A percentile compares a stretch with the other conserved stretches of the same genome.
Evolutionary conservation across 2,329 filamentous ascomycete species (phyloP).

Genomic region (Pseudogymnoascus sp.): DNA sequence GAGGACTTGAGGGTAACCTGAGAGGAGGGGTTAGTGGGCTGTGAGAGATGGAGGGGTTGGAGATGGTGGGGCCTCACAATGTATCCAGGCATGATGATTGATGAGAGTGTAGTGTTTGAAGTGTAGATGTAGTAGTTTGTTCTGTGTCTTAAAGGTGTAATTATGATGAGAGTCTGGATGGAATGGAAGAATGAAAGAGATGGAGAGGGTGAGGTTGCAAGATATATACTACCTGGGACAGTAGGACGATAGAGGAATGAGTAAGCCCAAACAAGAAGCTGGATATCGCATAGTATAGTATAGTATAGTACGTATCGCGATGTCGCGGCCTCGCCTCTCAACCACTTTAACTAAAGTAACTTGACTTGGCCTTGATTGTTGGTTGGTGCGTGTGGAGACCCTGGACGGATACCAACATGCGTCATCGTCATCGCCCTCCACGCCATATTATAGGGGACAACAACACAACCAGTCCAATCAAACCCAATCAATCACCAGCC

Average conservation of each 20-base stretch:
- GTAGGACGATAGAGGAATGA: conserved; percentile 3
- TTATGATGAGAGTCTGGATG: neutral
- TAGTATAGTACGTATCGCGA: neutral
- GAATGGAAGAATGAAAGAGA: neutral
- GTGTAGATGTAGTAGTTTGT: neutral
- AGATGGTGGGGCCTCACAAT: conserved; percentile 12
- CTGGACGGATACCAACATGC: neutral
- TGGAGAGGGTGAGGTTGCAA: neutral
- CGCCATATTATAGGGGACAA: neutral
- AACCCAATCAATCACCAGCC: neutral
- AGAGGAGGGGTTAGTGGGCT: conserved; percentile 7
- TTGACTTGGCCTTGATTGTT: neutral
- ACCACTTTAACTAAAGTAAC: neutral
- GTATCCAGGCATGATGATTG: conserved; percentile 16
- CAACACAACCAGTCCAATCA: neutral
- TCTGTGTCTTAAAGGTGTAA: neutral
- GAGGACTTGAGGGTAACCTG: conserved; percentile 75
- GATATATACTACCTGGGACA: neutral
- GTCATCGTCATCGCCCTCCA: neutral
- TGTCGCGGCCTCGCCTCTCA: conserved; percentile 5
- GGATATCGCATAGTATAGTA: neutral
- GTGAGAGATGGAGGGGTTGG: neutral
- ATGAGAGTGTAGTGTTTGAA: neutral
- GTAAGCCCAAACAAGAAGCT: conserved; percentile 6
- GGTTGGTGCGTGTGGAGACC: neutral